Evolutionary conservation across 2,329 filamentous ascomycete genomes (phyloP).

Genomic region (Acrocalymma vagum): DNA sequence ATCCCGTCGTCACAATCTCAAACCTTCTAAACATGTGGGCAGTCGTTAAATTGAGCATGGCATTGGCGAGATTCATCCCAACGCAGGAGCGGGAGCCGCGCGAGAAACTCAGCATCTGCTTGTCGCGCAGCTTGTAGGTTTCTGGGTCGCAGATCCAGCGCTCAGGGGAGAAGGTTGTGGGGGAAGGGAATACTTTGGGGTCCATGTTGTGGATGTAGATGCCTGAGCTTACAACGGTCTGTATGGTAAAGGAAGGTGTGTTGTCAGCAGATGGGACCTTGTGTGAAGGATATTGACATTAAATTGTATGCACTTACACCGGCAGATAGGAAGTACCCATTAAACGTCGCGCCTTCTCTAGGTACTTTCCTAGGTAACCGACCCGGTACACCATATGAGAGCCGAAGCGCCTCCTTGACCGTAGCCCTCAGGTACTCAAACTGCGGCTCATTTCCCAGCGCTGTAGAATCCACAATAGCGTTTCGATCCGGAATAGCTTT

Average conservation of each 20-base stretch:
- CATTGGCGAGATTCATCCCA: constrained; percentile 22
- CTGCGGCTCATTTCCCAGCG: constrained; percentile 11
- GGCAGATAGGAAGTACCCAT: constrained; percentile 12
- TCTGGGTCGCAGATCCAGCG: constrained; percentile 21
- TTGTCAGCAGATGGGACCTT: too few species aligned
- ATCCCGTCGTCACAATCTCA: constrained; percentile 16
- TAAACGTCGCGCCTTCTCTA: constrained; percentile 12
- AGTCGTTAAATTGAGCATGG: constrained; percentile 18
- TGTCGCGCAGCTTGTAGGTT: constrained; percentile 15
- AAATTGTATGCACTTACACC: constrained; percentile 10
- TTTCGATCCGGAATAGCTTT: constrained; percentile 8
- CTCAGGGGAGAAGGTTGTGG: constrained; percentile 17
- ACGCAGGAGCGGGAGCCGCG: constrained; percentile 15
- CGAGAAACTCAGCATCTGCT: constrained; percentile 20
- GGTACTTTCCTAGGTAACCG: constrained; percentile 14
- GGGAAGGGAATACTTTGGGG: constrained; percentile 16
- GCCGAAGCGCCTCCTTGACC: constrained; percentile 20
- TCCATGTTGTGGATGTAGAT: constrained; percentile 22
- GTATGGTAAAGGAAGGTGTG: too few species aligned
- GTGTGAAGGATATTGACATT: neutral
- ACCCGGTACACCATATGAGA: constrained; percentile 20
- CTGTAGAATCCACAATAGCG: constrained; percentile 6
- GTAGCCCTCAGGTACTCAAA: constrained; percentile 20
- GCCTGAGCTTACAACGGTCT: constrained; percentile 11
- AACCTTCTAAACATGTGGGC: constrained; percentile 21